These are phyloP conservation scores for Allium cepa DNA, from an alignment of 106 monocot species.

Conservation along the genomic window DNA sequence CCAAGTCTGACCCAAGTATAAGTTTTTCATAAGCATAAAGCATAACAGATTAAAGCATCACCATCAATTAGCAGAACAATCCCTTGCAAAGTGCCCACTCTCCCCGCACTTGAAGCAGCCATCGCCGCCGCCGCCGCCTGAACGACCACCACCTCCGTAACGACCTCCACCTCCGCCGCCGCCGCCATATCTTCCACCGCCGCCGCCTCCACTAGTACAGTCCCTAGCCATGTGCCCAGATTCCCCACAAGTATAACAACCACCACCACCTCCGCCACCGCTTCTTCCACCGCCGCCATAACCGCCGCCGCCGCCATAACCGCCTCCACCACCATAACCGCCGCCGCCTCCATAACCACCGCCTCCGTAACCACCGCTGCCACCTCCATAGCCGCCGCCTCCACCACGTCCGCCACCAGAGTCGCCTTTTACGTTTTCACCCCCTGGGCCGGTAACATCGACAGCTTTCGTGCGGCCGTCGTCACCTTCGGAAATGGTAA, in stretches of 20 bases:
- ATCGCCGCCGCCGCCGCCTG: not conserved
- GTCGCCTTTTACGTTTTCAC: slow-evolving; percentile 6
- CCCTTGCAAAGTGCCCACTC: slow-evolving; percentile 33
- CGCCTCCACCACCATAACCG: not conserved
- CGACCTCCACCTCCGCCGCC: slow-evolving; percentile 1
- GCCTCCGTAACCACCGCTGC: not conserved
- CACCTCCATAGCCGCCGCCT: not conserved
- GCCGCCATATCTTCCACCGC: not conserved
- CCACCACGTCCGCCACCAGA: not conserved
- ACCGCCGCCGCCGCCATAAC: not conserved
- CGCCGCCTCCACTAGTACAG: not conserved
- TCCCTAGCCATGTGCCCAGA: too few relatives aligned
- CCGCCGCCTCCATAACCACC: too few relatives aligned
- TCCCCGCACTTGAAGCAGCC: slow-evolving; percentile 31
- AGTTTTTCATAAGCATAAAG: too few relatives aligned
- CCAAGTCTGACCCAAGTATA: too few relatives aligned
- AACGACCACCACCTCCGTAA: not conserved
- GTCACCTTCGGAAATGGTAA: slow-evolving; percentile 9
- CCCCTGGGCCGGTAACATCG: slow-evolving; percentile 17
- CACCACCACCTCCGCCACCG: slow-evolving; percentile 12
- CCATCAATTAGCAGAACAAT: slow-evolving; percentile 7
- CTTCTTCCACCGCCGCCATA: slow-evolving; percentile 8
- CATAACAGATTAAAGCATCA: too few relatives aligned
- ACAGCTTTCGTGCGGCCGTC: slow-evolving; percentile 25
- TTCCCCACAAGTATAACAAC: not conserved